Evolutionary conservation across 169 alveolate genomes (phyloP), one percentile per base, ranked within the genome.

Genomic region (Plasmodium reichenowi): DNA sequence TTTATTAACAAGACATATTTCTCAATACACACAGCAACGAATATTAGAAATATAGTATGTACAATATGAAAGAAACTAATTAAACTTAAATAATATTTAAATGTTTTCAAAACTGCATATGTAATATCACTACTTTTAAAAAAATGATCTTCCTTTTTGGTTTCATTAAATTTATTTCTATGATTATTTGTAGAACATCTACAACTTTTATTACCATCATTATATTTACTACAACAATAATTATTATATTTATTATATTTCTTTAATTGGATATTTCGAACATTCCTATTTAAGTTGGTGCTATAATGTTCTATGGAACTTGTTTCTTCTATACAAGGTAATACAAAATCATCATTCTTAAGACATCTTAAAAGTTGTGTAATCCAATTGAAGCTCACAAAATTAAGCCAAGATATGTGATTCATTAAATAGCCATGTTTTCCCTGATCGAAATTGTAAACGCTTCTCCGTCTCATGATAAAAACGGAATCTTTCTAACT

Each of bases 381-480:
- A 8, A 80, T 32, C 90, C 90, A 80, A 43, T 68, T 32, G 63
- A 80, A 80, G 7, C 85, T 80, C 2, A 80, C 12, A 66, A 78
- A 78, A 2, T 62, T 17, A 17, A 80, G 12, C 72, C 62, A 58
- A 12, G 75, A 76, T 7, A 63, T 64, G 22, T 60, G 43, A 17
- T 62, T 24, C 12, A 74, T 38, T 0, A 74, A 12, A 64, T 64
- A 17, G 29, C 88, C 88, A 22, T 15, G 38, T 15, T 56, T 56
- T 26, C 10, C 20, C 15, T 13, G 43, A 17, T 45, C 43, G 38
- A 13, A 13, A n/a, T 17, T 45, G 47, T 62, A 12, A 1, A 12
- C 17, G 4, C 13, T 75, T 45, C 45, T 62, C 24, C 45, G 26
- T 47, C 43, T 20, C 74, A 45, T 62, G 12, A 52, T 74, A 20